Evolutionary conservation across 129 eudicot genomes (phyloP), one percentile per base, ranked within the genome.

Genomic region (Deinandra increscens): DNA sequence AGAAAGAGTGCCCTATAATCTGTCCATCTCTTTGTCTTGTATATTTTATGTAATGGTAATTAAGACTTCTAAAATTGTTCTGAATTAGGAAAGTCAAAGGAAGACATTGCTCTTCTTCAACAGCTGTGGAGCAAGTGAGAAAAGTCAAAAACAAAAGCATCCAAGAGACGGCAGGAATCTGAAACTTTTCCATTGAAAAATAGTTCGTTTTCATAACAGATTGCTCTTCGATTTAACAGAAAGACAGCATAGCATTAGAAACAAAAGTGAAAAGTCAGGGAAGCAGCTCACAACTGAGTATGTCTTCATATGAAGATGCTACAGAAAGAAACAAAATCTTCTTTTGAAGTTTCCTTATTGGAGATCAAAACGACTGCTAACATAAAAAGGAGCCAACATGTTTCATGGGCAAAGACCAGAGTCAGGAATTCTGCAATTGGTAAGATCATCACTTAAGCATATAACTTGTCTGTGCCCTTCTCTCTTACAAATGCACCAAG

Each of bases 171-270:
- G 41, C 29, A 34, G 55, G 10, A 48, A 34, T 68, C 29, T 3
- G 64, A 55, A 29, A 38, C 38, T 77, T 66, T 68, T 70, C 84
- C 80, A 85, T 79, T 79, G 79, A 81, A 85, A 85, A 48, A 81
- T 78, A 81, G 89, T 84, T 84, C 85, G 85, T 84, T 84, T 74
- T 77, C 31, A 1, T 75, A 41, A 81, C 79, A 71, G 84, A 43
- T 70, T 55, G 71, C 23, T 66, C 69, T 29, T 39, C 36, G 60
- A 44, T 42, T 58, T 18, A n/a, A 45, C 20, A 13, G 31, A 26
- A 3, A 26, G 31, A 26, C 31, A 26, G 31, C 31, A 26, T 26
- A 3, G 31, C 31, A 26, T 26, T 1, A 26, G 3, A 26, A 26
- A 26, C 31, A 26, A 26, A 26, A 26, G n/a, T 37, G 70, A 46